Evolutionary conservation across 257 asterid genomes (phyloP).

Genomic region (Catharanthus roseus): DNA sequence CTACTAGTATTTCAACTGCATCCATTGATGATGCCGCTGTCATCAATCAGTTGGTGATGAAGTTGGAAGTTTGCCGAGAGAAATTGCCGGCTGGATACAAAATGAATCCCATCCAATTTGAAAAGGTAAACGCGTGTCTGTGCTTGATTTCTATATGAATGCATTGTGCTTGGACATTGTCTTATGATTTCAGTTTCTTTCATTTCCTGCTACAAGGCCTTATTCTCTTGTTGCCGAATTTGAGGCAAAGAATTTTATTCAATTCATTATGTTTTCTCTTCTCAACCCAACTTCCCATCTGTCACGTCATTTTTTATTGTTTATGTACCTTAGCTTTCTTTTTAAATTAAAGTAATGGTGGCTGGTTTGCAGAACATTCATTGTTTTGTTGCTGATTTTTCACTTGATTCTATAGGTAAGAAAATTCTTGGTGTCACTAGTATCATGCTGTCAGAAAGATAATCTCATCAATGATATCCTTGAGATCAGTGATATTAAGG

Average conservation of each 20-base stretch:
- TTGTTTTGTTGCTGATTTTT: neutral
- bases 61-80: conserved; percentile 57
- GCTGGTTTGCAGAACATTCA: no score
- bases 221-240: neutral
- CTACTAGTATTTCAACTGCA: conserved; percentile 67
- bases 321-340: no score
- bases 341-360: no score
- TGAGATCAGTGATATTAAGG: neutral
- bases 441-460: neutral
- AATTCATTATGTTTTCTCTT: neutral
- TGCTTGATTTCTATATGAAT: neutral
- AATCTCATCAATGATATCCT: neutral
- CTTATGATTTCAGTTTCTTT: neutral
- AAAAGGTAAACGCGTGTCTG: conserved; percentile 43
- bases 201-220: neutral
- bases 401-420: neutral
- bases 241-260: neutral
- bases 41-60: conserved; percentile 50
- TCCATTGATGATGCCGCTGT: conserved; percentile 75
- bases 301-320: neutral
- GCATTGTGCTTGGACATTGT: neutral
- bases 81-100: conserved; percentile 50
- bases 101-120: conserved; percentile 91
- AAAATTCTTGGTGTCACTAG: no score
- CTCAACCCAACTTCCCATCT: neutral